These are phyloP conservation scores for Cordyceps sp. DNA, from an alignment of 2,329 filamentous ascomycete genomes.

Conservation along the genomic window DNA sequence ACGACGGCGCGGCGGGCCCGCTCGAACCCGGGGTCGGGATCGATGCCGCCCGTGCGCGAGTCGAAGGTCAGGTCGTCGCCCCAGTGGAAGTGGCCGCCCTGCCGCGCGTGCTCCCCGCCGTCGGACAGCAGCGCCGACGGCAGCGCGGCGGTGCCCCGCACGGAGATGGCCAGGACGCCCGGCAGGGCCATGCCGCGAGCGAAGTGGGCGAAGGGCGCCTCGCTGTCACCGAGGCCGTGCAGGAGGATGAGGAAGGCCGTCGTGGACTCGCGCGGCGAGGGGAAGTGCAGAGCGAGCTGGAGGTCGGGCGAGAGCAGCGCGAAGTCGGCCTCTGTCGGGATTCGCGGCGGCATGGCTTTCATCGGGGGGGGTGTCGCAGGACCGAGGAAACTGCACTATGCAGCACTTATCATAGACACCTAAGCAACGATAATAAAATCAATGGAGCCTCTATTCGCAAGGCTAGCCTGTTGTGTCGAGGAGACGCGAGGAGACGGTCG, in stretches of 20 bases:
- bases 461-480: too few species aligned
- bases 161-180: constrained; percentile 57
- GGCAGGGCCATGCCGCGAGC: constrained; percentile 55
- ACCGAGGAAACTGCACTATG: too few species aligned
- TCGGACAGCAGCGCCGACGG: constrained; percentile 45
- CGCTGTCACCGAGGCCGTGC: constrained; percentile 69
- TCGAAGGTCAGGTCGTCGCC: constrained; percentile 47
- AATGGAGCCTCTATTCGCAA: too few species aligned
- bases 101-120: too few species aligned
- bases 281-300: constrained; percentile 28
- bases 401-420: too few species aligned
- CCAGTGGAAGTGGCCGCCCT: constrained; percentile 37
- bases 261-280: constrained; percentile 39
- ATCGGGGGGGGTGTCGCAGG: too few species aligned
- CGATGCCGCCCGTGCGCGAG: constrained; percentile 31
- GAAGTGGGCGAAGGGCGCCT: constrained; percentile 51
- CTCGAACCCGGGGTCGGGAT: constrained; percentile 44
- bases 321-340: constrained; percentile 35
- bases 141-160: constrained; percentile 54
- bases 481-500: too few species aligned
- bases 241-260: constrained; percentile 67
- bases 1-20: constrained; percentile 29
- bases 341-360: constrained; percentile 30
- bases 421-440: too few species aligned
- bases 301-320: constrained; percentile 22